Evolutionary conservation across 495 filamentous ascomycete genomes (phyloP).

Genomic region (Trichoderma gamsii): DNA sequence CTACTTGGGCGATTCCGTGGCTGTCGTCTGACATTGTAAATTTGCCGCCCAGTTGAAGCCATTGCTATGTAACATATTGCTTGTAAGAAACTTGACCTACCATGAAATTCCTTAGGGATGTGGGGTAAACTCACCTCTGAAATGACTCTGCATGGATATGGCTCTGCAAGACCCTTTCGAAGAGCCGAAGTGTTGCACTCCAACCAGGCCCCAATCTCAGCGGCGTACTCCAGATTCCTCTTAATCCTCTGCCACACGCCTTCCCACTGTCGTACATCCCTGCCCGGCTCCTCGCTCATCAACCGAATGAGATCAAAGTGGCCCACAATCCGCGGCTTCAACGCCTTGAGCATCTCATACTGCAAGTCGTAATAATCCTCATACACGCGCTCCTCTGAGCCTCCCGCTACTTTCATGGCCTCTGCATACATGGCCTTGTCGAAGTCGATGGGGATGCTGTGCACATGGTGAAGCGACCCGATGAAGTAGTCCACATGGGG

Average conservation of each 20-base stretch:
- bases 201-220: slow-evolving; percentile 68
- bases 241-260: slow-evolving; percentile 65
- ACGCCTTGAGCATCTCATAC: slow-evolving; percentile 65
- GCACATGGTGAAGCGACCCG: slow-evolving; percentile 84
- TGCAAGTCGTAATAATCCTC: slow-evolving; percentile 83
- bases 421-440: slow-evolving; percentile 59
- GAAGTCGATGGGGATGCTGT: slow-evolving; percentile 83
- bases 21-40: slow-evolving; percentile 91
- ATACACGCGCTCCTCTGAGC: slow-evolving; percentile 64
- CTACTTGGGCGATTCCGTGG: slow-evolving; percentile 76
- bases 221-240: slow-evolving; percentile 67
- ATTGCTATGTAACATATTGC: slow-evolving; percentile 25
- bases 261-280: slow-evolving; percentile 46
- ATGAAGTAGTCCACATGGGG: slow-evolving; percentile 78
- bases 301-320: slow-evolving; percentile 91
- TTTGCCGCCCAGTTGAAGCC: slow-evolving; percentile 56
- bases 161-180: slow-evolving; percentile 83
- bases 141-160: slow-evolving; percentile 77
- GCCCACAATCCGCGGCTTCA: slow-evolving; percentile 75
- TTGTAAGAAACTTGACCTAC: neutral
- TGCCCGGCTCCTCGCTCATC: slow-evolving; percentile 60
- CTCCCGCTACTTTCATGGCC: slow-evolving; percentile 32
- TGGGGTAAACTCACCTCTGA: slow-evolving; percentile 54
- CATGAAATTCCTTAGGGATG: neutral
- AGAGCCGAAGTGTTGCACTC: slow-evolving; percentile 84